phyloP scores from a whole-genome alignment of 2,329 filamentous ascomycete genomes.

The Canariomyces notabilis region DNA sequence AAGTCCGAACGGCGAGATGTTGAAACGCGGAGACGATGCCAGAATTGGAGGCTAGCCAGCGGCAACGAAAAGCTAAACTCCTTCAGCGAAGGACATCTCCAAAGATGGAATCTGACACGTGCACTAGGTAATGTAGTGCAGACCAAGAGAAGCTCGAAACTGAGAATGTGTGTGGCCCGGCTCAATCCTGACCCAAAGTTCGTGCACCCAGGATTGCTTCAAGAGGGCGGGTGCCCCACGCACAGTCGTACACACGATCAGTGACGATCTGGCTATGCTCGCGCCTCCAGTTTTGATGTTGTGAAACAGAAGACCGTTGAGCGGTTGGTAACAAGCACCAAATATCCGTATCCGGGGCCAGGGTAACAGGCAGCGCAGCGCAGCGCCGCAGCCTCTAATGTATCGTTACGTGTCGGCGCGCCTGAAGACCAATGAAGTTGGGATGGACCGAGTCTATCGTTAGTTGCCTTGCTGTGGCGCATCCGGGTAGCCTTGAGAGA shows the following conservation, averaged over 20 bases:
- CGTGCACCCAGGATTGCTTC: constrained; percentile 5
- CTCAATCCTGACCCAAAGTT: not conserved
- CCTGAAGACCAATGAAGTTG: not conserved
- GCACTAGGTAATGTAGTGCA: constrained; percentile 2
- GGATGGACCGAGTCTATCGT: constrained; percentile 1
- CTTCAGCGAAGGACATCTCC: too few species aligned
- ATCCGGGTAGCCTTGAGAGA: constrained; percentile 15
- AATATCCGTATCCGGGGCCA: not conserved
- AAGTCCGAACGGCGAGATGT: constrained; percentile 12
- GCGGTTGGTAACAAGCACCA: not conserved
- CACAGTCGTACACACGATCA: not conserved
- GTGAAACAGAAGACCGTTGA: constrained; percentile 5
- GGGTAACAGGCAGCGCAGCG: not conserved
- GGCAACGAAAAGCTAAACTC: not conserved
- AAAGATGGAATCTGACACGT: constrained; percentile 6
- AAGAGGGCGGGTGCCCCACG: too few species aligned
- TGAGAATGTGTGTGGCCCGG: not conserved
- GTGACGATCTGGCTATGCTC: not conserved
- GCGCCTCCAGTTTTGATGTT: constrained; percentile 5
- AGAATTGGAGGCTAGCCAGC: not conserved
- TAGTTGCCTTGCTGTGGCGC: constrained; percentile 8
- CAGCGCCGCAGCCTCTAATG: not conserved
- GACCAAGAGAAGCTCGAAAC: not conserved
- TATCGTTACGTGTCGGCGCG: not conserved
- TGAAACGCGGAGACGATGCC: not conserved